Conservation (phyloP, 2,329 filamentous ascomycete genomes). For the Capronia coronata region DNA sequence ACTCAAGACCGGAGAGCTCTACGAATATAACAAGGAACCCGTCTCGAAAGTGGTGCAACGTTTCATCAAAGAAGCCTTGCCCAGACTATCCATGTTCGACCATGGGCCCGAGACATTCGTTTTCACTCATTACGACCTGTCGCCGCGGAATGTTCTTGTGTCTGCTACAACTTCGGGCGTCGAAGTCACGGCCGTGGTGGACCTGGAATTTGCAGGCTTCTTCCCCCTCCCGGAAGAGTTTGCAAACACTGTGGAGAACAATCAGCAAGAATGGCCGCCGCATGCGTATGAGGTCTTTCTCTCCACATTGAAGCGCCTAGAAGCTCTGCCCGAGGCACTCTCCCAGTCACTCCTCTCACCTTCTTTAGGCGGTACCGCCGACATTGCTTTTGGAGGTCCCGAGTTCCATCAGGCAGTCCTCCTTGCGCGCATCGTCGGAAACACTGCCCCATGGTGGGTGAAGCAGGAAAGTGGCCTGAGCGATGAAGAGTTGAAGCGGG, state of each 20-base stretch:
- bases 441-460: constrained; percentile 24
- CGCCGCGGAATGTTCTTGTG: constrained; percentile 29
- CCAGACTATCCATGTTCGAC: constrained; percentile 13
- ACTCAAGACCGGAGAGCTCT: constrained; percentile 12
- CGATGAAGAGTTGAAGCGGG: constrained; percentile 6
- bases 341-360: constrained; percentile 1
- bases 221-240: constrained; percentile 32
- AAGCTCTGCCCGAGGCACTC: constrained; percentile 12
- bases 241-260: constrained; percentile 17
- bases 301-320: constrained; percentile 7
- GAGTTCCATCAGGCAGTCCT: constrained; percentile 18
- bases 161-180: constrained; percentile 15
- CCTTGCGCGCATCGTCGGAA: constrained; percentile 17
- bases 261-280: constrained; percentile 21
- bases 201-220: constrained; percentile 33
- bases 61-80: constrained; percentile 17
- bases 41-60: constrained; percentile 10
- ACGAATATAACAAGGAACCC: constrained; percentile 14
- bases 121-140: constrained; percentile 29
- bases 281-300: constrained; percentile 15
- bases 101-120: constrained; percentile 19
- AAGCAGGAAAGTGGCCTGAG: constrained; percentile 11
- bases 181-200: constrained; percentile 29
- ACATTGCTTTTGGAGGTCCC: constrained; percentile 14
- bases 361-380: constrained; percentile 2